A percentile compares a stretch with the other conserved stretches of the same genome.
Conservation (phyloP, 805 yeast species). For the Zygotorulaspora sp. region DNA sequence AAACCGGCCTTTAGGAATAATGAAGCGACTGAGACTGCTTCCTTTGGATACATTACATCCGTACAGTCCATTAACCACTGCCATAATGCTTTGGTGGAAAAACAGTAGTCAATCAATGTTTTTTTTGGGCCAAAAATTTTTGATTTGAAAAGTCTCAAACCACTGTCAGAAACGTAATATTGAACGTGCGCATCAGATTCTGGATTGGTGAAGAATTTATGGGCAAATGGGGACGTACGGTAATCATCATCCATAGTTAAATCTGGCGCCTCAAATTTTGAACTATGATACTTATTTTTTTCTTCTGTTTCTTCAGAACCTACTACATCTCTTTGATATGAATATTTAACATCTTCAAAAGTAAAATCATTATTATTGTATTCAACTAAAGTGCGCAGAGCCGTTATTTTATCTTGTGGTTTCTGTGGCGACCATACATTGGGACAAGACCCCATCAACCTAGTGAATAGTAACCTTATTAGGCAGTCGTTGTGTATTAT, state of each 20-base stretch:
- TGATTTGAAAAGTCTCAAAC: slow-evolving; percentile 55
- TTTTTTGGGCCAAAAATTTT: slow-evolving; percentile 35
- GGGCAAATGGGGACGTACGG: slow-evolving; percentile 61
- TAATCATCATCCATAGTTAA: slow-evolving; percentile 16
- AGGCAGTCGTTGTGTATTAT: slow-evolving; percentile 60
- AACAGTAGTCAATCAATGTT: slow-evolving; percentile 41
- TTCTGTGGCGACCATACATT: slow-evolving; percentile 64
- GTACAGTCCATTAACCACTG: slow-evolving; percentile 94
- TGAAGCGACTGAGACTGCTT: slow-evolving; percentile 50
- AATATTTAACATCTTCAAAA: slow-evolving; percentile 29
- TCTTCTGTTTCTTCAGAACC: slow-evolving; percentile 1
- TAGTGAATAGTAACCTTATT: slow-evolving; percentile 57
- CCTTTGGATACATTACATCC: slow-evolving; percentile 51
- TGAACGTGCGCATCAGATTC: slow-evolving; percentile 79
- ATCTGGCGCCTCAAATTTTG: too few species aligned
- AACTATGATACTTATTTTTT: slow-evolving; percentile 9
- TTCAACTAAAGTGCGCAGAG: slow-evolving; percentile 34
- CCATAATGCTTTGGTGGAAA: slow-evolving; percentile 71
- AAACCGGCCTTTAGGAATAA: slow-evolving; percentile 46
- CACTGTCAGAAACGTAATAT: slow-evolving; percentile 63
- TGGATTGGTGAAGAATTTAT: slow-evolving; percentile 79
- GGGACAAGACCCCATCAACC: slow-evolving; percentile 60
- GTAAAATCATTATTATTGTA: slow-evolving; percentile 33
- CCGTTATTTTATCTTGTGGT: slow-evolving; percentile 46
- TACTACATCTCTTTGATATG: background rate